Conservation (phyloP, 1,284 basidiomycete genomes). For the Earliella scabrosa region DNA sequence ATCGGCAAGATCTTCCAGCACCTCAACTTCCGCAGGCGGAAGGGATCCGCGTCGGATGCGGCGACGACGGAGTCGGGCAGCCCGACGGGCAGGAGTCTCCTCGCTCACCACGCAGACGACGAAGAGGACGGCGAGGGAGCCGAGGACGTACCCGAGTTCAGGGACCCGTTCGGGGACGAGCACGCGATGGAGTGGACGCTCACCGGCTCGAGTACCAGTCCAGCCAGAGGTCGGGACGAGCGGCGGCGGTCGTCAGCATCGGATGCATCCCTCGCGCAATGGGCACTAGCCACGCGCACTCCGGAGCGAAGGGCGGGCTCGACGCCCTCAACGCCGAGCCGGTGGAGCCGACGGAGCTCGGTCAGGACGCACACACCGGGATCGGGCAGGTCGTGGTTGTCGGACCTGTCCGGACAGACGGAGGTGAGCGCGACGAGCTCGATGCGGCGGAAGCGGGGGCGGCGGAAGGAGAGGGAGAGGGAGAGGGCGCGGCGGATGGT, state of each 20-base stretch:
- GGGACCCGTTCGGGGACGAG: constrained; percentile 1
- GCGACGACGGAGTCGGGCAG: not conserved
- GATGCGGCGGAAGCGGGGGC: not conserved
- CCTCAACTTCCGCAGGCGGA: not conserved
- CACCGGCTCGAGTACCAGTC: no score
- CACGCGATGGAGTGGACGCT: constrained; percentile 1
- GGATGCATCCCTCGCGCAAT: not conserved
- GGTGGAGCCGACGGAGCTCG: constrained; percentile 5
- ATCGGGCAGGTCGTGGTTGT: constrained; percentile 8
- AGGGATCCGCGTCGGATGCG: not conserved
- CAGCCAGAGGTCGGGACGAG: no score
- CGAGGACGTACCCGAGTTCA: not conserved
- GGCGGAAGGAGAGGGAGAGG: not conserved
- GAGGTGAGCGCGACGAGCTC: constrained; percentile 5
- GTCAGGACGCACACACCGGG: constrained; percentile 3
- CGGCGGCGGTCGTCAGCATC: not conserved
- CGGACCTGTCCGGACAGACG: not conserved
- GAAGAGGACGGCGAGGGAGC: not conserved
- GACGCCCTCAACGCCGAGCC: not conserved
- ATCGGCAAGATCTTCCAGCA: not conserved
- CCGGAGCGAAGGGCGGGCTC: not conserved
- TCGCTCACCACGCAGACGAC: not conserved
- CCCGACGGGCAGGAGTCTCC: not conserved
- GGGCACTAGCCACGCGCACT: not conserved
- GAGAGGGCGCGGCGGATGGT: not conserved